phyloP scores from a whole-genome alignment of 345 rosid species.

The Conringia planisiliqua region DNA sequence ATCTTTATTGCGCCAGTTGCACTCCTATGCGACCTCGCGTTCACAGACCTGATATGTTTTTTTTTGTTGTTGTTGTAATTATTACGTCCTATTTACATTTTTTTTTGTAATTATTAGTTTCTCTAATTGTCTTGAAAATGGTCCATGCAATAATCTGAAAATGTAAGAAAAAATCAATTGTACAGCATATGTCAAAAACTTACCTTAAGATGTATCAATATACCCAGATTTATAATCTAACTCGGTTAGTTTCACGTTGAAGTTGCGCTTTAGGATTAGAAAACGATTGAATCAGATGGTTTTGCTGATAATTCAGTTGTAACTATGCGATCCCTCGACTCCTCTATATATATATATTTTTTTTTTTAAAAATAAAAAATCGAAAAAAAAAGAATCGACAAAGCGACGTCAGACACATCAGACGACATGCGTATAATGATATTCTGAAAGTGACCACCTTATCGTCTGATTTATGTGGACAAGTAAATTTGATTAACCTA shows the following conservation, averaged over 20 bases:
- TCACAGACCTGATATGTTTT: too few relatives aligned
- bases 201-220: neutral
- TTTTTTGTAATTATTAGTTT: neutral
- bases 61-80: neutral
- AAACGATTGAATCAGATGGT: slow-evolving; percentile 17
- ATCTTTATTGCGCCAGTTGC: slow-evolving; percentile 12
- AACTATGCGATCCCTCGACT: slow-evolving; percentile 4
- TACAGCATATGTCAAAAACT: neutral
- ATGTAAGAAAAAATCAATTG: neutral
- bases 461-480: neutral
- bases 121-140: neutral
- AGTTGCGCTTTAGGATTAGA: slow-evolving; percentile 1
- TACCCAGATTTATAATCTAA: neutral
- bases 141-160: slow-evolving; percentile 9
- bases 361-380: neutral
- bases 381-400: neutral
- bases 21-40: neutral
- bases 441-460: slow-evolving; percentile 19
- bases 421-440: neutral
- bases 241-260: neutral
- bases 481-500: neutral
- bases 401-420: neutral
- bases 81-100: neutral
- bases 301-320: slow-evolving; percentile 9
- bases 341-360: too few relatives aligned